Evolutionary conservation across 202 grass and related monocot species (phyloP).

Genomic region (Carex sylvatica): DNA sequence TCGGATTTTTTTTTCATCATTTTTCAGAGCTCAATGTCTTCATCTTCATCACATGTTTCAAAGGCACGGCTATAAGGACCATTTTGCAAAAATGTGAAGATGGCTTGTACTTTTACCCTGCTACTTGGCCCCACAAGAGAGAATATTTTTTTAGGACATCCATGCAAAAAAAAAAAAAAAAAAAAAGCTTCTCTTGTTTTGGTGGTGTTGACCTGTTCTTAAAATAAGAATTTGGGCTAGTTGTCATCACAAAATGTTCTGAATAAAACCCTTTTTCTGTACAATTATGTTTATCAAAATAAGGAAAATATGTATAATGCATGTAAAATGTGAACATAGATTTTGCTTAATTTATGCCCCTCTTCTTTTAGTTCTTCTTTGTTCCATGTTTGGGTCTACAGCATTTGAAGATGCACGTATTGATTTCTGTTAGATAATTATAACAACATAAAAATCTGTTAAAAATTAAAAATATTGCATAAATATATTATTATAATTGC

Average conservation of each 20-base stretch:
- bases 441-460: background rate
- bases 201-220: background rate
- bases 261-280: constrained; percentile 6
- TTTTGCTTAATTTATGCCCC: background rate
- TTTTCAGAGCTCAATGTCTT: constrained; percentile 22
- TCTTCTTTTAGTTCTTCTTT: background rate
- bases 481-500: no score
- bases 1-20: background rate
- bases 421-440: background rate
- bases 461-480: no score
- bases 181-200: background rate
- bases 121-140: background rate
- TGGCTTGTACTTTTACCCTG: background rate
- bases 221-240: background rate
- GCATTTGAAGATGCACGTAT: background rate
- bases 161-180: background rate
- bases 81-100: background rate
- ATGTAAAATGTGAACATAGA: background rate
- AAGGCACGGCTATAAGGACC: constrained; percentile 20
- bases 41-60: constrained; percentile 15
- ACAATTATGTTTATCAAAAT: constrained; percentile 10
- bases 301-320: background rate
- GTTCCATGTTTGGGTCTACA: background rate
- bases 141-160: background rate
- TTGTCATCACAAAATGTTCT: background rate